phyloP scores from a whole-genome alignment of 108 stramenopile species.

The Heterococcus sp. region DNA sequence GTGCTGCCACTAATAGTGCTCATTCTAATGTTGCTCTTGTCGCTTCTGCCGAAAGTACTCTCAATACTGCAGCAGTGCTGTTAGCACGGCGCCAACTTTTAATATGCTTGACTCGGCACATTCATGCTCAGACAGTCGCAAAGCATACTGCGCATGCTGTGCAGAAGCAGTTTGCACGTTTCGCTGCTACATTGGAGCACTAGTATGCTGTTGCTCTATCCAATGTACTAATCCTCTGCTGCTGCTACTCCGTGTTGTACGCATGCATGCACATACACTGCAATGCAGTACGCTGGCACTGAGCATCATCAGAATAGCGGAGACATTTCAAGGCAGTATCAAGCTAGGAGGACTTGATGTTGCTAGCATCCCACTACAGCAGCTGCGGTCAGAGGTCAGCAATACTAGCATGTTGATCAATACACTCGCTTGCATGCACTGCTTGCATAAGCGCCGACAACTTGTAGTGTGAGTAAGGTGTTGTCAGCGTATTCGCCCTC shows the following conservation, averaged over 20 bases:
- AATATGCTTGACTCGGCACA: not conserved
- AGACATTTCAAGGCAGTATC: slow-evolving; percentile 64
- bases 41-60: too few species aligned
- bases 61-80: too few species aligned
- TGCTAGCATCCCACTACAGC: slow-evolving; percentile 3
- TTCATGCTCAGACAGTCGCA: not conserved
- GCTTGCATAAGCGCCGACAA: slow-evolving; percentile 1
- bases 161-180: not conserved
- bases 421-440: not conserved
- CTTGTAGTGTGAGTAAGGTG: not conserved
- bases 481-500: not conserved
- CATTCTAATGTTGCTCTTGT: too few species aligned
- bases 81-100: not conserved
- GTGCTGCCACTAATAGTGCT: too few species aligned
- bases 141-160: not conserved
- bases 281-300: slow-evolving; percentile 10
- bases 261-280: too few species aligned
- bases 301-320: slow-evolving; percentile 76
- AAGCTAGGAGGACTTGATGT: slow-evolving; percentile 75
- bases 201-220: not conserved
- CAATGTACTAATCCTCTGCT: not conserved
- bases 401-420: not conserved
- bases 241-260: not conserved
- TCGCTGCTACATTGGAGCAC: not conserved
- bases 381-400: slow-evolving; percentile 19